Evolutionary conservation across 768 basidiomycete species (phyloP), one percentile per base, ranked within the genome.

Genomic region (Dacryopinax primogenitus): DNA sequence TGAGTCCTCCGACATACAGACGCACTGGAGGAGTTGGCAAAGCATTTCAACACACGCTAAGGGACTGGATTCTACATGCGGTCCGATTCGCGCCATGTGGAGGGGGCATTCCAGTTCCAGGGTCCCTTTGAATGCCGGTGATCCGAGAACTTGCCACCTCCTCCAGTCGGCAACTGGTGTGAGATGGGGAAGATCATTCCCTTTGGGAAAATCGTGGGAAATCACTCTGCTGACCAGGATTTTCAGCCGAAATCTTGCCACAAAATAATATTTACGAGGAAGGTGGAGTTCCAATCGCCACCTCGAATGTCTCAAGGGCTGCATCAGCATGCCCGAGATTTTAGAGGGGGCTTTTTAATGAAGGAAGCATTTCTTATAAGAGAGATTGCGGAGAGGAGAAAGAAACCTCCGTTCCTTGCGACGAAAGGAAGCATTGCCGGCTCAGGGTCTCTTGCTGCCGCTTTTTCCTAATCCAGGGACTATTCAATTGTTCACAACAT

Each of bases 391-490:
- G 9, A 30, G 32, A 21, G 51, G 7, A 58, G 51, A 58, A 58
- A 58, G 51, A 58, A 58, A 30, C 51, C 26, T 58, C 51, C 51
- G 51, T 30, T n/a, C 13, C 21, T 23, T 28, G 26, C 26, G 18
- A 58, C 3, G 26, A 47, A 47, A 47, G n/a, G 45, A 23, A 47
- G 9, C 51, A 3, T 58, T 18, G 26, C 26, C 18, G 9, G 15
- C 18, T 58, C 26, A 58, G 51, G 51, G 51, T 58, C 51, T 58
- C 9, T 30, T 6, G 4, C 51, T 30, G 51, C 30, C n/a, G n/a
- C n/a, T n/a, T 58, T 58, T 28, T 58, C 51, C 51, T 28, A 28
- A 58, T 15, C 51, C 26, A 58, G 51, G 51, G 32, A 58, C 51
- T 58, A 58, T 58, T 58, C 51, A 58, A 30, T 58, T 28, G 13